phyloP scores from a whole-genome alignment of 179 eudicot genomes.

The Spinacia oleracea region DNA sequence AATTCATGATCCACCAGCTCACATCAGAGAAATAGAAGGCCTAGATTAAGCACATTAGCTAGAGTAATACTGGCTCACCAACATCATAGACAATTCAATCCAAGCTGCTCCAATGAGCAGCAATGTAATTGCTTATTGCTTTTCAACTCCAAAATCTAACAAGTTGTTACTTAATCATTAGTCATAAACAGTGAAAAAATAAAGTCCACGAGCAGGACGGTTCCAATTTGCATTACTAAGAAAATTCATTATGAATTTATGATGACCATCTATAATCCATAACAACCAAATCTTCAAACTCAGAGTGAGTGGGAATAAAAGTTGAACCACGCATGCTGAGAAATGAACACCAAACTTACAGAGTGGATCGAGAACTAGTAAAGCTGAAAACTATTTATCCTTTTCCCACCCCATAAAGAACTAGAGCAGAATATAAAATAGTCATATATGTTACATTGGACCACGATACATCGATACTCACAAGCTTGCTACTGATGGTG shows the following conservation, averaged over 20 bases:
- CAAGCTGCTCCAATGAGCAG: neutral
- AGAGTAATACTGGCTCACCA: neutral
- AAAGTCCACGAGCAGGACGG: constrained; percentile 40
- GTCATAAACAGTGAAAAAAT: neutral
- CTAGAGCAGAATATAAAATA: no score
- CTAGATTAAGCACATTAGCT: neutral
- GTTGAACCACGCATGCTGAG: no score
- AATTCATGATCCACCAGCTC: neutral
- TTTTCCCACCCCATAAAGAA: no score
- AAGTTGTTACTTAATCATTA: neutral
- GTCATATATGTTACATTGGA: no score
- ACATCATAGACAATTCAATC: neutral
- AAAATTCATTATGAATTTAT: neutral
- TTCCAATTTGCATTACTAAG: neutral
- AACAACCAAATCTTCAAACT: no score
- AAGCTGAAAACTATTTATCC: no score
- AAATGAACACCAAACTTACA: no score
- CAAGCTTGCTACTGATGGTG: no score
- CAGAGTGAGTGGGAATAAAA: no score
- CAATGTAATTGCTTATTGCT: neutral
- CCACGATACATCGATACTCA: no score
- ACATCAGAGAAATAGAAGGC: neutral
- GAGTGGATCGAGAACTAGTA: no score
- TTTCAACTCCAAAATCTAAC: neutral
- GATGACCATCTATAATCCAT: no score